These are phyloP conservation scores for Nectriaceae sp. DNA, from an alignment of 2,329 filamentous ascomycete species.

Conservation along the genomic window DNA sequence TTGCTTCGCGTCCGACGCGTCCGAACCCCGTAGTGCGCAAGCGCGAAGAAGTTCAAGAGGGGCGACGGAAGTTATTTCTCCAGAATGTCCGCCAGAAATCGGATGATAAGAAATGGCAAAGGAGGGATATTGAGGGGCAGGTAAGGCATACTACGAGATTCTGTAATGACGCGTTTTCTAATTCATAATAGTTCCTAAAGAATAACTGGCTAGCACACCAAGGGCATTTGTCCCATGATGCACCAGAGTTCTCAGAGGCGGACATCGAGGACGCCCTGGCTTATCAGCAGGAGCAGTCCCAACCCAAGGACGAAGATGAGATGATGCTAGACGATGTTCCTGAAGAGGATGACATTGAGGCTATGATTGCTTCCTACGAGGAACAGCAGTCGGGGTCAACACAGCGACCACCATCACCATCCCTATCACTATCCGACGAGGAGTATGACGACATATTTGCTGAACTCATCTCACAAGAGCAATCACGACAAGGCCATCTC, in stretches of 20 bases:
- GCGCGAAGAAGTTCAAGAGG: constrained; percentile 64
- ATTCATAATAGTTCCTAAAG: constrained; percentile 34
- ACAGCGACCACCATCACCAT: constrained; percentile 32
- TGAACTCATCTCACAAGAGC: constrained; percentile 38
- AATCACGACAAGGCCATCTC: constrained; percentile 12
- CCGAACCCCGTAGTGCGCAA: constrained; percentile 63
- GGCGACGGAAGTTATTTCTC: constrained; percentile 68
- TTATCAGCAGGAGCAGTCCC: constrained; percentile 30
- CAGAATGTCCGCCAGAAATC: constrained; percentile 63
- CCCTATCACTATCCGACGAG: constrained; percentile 52
- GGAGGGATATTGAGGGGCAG: constrained; percentile 63
- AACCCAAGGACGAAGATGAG: constrained; percentile 40
- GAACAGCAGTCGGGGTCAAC: constrained; percentile 23
- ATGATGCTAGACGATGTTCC: constrained; percentile 51
- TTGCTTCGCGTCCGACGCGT: constrained; percentile 56
- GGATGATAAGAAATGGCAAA: constrained; percentile 61
- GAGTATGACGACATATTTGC: constrained; percentile 65
- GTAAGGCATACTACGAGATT: constrained; percentile 24
- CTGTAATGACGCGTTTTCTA: background rate
- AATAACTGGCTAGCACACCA: constrained; percentile 36
- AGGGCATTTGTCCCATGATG: constrained; percentile 36
- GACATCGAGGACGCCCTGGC: constrained; percentile 54
- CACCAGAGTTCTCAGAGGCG: constrained; percentile 46
- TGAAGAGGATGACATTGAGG: constrained; percentile 60
- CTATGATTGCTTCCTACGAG: constrained; percentile 53